Conservation (phyloP, 2,329 filamentous ascomycete genomes). For the Cladophialophora psammophila region DNA sequence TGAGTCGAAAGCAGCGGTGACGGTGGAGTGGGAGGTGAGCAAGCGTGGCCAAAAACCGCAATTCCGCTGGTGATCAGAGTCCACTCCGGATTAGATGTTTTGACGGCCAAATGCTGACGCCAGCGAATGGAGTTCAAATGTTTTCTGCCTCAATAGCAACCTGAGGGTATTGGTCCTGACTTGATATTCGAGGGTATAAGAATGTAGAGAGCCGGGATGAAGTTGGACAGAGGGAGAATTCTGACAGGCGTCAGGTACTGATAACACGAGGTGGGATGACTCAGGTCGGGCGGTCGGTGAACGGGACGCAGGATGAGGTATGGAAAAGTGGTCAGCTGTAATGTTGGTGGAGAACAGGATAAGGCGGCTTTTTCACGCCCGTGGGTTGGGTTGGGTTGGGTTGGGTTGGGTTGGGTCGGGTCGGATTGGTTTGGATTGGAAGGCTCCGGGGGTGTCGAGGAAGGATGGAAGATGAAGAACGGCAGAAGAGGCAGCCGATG, state of each 20-base stretch:
- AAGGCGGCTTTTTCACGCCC: background rate
- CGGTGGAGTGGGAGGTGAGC: conserved; percentile 5
- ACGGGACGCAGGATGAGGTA: background rate
- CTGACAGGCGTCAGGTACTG: background rate
- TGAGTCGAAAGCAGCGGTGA: conserved; percentile 4
- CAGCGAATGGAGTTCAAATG: conserved; percentile 2
- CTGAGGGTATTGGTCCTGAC: background rate
- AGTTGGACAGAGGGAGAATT: background rate
- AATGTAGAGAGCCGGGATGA: background rate
- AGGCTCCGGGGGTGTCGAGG: background rate
- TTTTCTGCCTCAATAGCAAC: background rate
- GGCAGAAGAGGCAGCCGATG: background rate
- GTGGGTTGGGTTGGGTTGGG: background rate
- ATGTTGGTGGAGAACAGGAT: background rate
- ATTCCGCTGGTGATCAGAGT: conserved; percentile 8
- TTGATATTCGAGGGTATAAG: background rate
- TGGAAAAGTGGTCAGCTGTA: background rate
- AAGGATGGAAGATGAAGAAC: background rate
- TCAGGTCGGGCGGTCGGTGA: background rate
- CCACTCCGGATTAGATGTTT: conserved; percentile 2
- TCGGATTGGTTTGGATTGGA: too few relatives aligned
- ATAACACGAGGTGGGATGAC: background rate
- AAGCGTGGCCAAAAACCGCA: conserved; percentile 3
- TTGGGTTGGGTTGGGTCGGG: too few relatives aligned
- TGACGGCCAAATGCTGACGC: background rate